A percentile compares a stretch with the other conserved stretches of the same genome.
Conservation (phyloP, 1,284 basidiomycete species). For the Xanthoconium separans region DNA sequence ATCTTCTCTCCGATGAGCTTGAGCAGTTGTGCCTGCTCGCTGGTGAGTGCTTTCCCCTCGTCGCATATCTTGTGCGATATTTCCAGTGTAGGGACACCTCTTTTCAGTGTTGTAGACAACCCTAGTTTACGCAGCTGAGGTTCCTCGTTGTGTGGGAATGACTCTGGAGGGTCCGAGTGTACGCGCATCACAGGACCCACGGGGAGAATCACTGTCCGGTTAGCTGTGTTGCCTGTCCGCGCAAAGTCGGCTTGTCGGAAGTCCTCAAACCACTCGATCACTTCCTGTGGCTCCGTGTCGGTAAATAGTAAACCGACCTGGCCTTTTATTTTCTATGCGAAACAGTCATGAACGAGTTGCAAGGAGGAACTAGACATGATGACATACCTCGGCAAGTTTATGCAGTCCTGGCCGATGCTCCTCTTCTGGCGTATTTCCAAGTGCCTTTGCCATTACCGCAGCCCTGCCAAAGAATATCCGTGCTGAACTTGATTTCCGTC, state of each 20-base stretch:
- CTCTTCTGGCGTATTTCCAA: conserved; percentile 86
- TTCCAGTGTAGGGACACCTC: conserved; percentile 86
- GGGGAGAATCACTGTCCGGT: conserved; percentile 75
- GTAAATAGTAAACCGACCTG: conserved; percentile 94
- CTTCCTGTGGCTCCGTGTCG: conserved; percentile 83
- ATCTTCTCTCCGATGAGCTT: conserved; percentile 87
- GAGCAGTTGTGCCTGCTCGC: conserved; percentile 86
- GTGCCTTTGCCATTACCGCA: conserved; percentile 93
- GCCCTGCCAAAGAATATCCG: conserved; percentile 93
- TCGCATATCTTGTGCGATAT: conserved; percentile 84
- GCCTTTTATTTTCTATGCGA: conserved; percentile 83
- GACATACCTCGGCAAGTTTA: conserved; percentile 74
- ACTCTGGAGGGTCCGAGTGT: conserved; percentile 73
- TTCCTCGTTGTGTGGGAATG: conserved; percentile 96
- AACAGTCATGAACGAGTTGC: conserved; percentile 11
- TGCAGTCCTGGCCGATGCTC: conserved; percentile 84
- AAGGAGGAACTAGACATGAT: background rate
- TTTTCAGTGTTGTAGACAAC: conserved; percentile 80
- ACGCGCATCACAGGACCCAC: conserved; percentile 71
- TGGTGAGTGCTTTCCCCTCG: conserved; percentile 75
- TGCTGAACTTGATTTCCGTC: conserved; percentile 56
- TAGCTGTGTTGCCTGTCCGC: conserved; percentile 81
- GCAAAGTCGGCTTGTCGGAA: conserved; percentile 93
- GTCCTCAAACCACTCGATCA: conserved; percentile 92
- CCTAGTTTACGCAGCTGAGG: conserved; percentile 93